Conservation (phyloP, 352 stramenopile species). For the Globisporangium cederbergense region DNA sequence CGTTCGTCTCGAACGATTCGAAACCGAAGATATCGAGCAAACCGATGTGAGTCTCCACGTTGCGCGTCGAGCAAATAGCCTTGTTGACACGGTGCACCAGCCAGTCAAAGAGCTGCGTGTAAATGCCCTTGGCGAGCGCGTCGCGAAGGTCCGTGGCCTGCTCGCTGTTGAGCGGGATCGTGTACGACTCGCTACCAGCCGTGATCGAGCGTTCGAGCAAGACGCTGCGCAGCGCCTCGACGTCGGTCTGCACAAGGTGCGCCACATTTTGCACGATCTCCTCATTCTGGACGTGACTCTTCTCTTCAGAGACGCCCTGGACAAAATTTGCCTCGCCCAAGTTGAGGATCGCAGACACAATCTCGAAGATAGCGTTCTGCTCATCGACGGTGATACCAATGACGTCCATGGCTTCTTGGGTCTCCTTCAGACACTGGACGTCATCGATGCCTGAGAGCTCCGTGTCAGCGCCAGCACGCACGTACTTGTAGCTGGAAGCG, state of each 20-base stretch:
- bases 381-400: constrained; percentile 88
- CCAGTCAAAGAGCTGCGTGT: constrained; percentile 96
- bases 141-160: constrained; percentile 91
- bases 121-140: constrained; percentile 95
- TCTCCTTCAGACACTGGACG: constrained; percentile 71
- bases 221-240: constrained; percentile 77
- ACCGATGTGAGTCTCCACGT: constrained; percentile 83
- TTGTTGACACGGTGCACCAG: constrained; percentile 89
- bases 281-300: constrained; percentile 50
- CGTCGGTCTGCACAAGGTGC: constrained; percentile 55
- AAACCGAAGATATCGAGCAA: constrained; percentile 97
- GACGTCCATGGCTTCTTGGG: constrained; percentile 84
- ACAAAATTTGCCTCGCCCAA: constrained; percentile 94
- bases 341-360: constrained; percentile 96
- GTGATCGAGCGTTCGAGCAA: constrained; percentile 91
- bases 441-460: constrained; percentile 71
- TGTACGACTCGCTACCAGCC: constrained; percentile 91
- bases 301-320: constrained; percentile 48
- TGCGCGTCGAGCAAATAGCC: constrained; percentile 72
- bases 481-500: constrained; percentile 75
- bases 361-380: constrained; percentile 91
- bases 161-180: constrained; percentile 86
- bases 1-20: constrained; percentile 89
- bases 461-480: constrained; percentile 49
- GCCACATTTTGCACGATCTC: constrained; percentile 56